These are phyloP conservation scores for Pseudocercospora fuligena DNA, from an alignment of 2,329 filamentous ascomycete species.

Conservation along the genomic window DNA sequence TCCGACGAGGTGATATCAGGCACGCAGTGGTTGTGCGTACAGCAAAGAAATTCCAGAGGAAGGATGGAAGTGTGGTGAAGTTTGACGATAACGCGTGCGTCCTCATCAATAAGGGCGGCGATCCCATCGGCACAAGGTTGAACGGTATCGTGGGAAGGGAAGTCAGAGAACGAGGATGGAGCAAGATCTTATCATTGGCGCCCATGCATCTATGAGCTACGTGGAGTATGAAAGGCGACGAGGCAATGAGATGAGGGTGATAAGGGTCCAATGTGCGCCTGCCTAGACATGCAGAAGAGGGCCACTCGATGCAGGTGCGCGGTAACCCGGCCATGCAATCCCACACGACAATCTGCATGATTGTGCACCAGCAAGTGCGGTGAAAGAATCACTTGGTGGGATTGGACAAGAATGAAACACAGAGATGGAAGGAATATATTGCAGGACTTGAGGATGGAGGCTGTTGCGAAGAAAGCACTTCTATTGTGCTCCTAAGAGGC, in stretches of 20 bases:
- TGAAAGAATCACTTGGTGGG: background rate
- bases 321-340: background rate
- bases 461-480: background rate
- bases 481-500: background rate
- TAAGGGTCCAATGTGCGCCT: background rate
- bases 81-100: slow-evolving; percentile 99
- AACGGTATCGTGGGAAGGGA: slow-evolving; percentile 89
- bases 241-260: background rate
- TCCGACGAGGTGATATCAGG: slow-evolving; percentile 92
- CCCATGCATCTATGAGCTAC: slow-evolving; percentile 73
- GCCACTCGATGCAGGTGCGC: background rate
- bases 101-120: slow-evolving; percentile 93
- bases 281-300: background rate
- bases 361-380: background rate
- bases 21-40: slow-evolving; percentile 96
- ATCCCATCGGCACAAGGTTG: slow-evolving; percentile 90
- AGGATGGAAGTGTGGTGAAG: slow-evolving; percentile 85
- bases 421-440: background rate
- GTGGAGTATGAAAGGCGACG: background rate
- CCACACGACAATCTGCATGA: background rate
- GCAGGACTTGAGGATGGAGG: background rate
- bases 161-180: slow-evolving; percentile 92
- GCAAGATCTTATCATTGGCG: slow-evolving; percentile 95
- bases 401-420: background rate
- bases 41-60: slow-evolving; percentile 81